A percentile compares a stretch with the other conserved stretches of the same genome.
phyloP scores from a whole-genome alignment of 2,329 filamentous ascomycete species.

The Aschersonia sp. region DNA sequence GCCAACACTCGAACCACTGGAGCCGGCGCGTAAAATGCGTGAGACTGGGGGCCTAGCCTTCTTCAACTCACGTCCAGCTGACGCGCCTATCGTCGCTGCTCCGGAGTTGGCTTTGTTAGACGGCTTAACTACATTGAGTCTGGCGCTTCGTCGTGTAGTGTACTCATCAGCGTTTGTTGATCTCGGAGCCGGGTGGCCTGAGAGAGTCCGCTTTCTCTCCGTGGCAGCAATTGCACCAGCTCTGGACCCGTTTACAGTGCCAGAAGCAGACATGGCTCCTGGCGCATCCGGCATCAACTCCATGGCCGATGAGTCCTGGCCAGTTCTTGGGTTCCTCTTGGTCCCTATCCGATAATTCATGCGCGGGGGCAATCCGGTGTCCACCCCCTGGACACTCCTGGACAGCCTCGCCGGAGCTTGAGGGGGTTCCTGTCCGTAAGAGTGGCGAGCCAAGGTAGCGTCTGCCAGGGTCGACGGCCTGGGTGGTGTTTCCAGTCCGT shows the following conservation, averaged over 20 bases:
- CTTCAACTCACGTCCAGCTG: conserved; percentile 57
- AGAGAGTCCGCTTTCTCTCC: conserved; percentile 83
- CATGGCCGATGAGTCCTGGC: conserved; percentile 14
- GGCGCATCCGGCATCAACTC: conserved; percentile 29
- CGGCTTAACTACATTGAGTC: conserved; percentile 55
- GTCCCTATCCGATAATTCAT: conserved; percentile 42
- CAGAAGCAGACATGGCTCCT: conserved; percentile 15
- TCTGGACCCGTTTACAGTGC: conserved; percentile 17
- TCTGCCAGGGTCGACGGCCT: conserved; percentile 11
- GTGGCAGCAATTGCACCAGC: conserved; percentile 26
- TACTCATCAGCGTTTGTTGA: conserved; percentile 43
- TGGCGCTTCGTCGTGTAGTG: conserved; percentile 50
- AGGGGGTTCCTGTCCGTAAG: conserved; percentile 26
- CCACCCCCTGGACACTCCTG: conserved; percentile 36
- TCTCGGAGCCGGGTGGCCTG: conserved; percentile 54
- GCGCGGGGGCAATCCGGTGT: conserved; percentile 42
- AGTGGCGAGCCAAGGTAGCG: conserved; percentile 9
- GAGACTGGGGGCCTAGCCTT: conserved; percentile 65
- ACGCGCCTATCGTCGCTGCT: conserved; percentile 38
- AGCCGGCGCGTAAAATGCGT: conserved; percentile 48
- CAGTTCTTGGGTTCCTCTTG: conserved; percentile 22
- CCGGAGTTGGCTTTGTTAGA: conserved; percentile 50
- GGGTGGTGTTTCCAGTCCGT: conserved; percentile 48
- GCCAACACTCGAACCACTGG: conserved; percentile 58
- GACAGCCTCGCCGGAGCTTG: conserved; percentile 38